Evolutionary conservation across 176 grass and related monocot species (phyloP), one percentile per base, ranked within the genome.

Genomic region (Hyparrhenia diplandra): DNA sequence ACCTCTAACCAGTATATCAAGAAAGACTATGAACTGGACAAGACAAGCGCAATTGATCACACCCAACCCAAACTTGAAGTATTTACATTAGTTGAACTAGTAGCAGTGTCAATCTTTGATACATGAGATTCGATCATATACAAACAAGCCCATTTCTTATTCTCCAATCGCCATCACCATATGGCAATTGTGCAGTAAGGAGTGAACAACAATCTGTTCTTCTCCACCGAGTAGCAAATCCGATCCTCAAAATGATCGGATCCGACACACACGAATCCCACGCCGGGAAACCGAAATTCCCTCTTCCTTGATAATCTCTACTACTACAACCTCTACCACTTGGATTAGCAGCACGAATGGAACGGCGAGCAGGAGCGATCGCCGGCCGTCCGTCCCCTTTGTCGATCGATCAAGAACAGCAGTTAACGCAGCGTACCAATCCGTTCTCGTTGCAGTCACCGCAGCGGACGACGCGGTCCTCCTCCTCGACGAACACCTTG

Each of bases 361-460:
- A 79, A 80, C 0, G 8, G 11, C 21, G 47, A 61, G n/a, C n/a
- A n/a, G n/a, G 39, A 62, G 67, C 36, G 67, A 13, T 68, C 39
- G n/a, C n/a, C n/a, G n/a, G 25, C 52, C 13, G 31, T 4, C 4
- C 4, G 67, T 10, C 21, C 25, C 24, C 24, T 11, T 30, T 5
- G 58, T n/a, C n/a, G n/a, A n/a, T 10, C 45, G 76, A 89, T 82
- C 71, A 92, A 71, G 90, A 92, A 71, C 88, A 98, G 87, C 96
- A 98, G 37, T 89, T 83, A 41, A 49, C 54, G 71, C 96, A 98
- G 54, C 92, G 92, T 85, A 95, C 92, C 81, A 98, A 85, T 28
- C 96, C 92, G 47, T 98, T 98, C 92, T 98, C 96, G 77, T 98
- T 98, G 85, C 96, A 98, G 16, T 81, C 91, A 17, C n/a, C 82